These are phyloP conservation scores for Nicotiana undulata DNA, from an alignment of 257 asterid genomes.

Conservation along the genomic window DNA sequence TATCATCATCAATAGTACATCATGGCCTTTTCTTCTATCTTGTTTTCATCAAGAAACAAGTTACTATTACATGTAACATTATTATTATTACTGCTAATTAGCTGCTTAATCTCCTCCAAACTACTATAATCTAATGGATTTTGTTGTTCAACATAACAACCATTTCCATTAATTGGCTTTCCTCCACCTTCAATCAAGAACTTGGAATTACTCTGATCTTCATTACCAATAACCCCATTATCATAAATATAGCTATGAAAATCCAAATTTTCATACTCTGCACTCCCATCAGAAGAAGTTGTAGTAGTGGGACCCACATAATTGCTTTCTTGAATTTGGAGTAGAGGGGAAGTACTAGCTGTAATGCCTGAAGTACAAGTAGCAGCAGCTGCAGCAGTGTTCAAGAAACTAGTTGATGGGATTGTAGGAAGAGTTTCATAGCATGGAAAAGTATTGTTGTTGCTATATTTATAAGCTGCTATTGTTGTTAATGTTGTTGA, in stretches of 20 bases:
- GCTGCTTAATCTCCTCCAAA: conserved; percentile 65
- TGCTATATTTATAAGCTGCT: too few species aligned
- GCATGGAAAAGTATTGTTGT: conserved; percentile 1
- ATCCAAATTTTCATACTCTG: conserved; percentile 14
- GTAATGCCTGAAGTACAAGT: conserved; percentile 12
- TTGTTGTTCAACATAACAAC: conserved; percentile 12
- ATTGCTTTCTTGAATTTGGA: conserved; percentile 22
- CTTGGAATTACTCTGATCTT: conserved; percentile 1
- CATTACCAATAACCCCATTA: conserved; percentile 13
- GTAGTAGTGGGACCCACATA: conserved; percentile 26
- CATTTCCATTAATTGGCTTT: conserved; percentile 3
- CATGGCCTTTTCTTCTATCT: conserved; percentile 29
- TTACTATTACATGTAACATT: conserved; percentile 9
- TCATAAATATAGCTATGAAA: conserved; percentile 24
- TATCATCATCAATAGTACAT: conserved; percentile 14
- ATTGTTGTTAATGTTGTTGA: too few species aligned
- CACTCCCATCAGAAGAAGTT: conserved; percentile 41
- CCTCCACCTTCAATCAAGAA: neutral
- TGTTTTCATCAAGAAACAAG: conserved; percentile 35
- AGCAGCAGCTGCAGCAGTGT: conserved; percentile 5
- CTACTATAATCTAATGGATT: conserved; percentile 50
- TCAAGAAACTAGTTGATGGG: conserved; percentile 10
- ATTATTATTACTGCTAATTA: conserved; percentile 39
- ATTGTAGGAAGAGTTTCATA: conserved; percentile 4
- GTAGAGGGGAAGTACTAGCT: conserved; percentile 10